These are phyloP conservation scores for Lepidium africanum DNA, from an alignment of 345 rosid species.

Conservation along the genomic window DNA sequence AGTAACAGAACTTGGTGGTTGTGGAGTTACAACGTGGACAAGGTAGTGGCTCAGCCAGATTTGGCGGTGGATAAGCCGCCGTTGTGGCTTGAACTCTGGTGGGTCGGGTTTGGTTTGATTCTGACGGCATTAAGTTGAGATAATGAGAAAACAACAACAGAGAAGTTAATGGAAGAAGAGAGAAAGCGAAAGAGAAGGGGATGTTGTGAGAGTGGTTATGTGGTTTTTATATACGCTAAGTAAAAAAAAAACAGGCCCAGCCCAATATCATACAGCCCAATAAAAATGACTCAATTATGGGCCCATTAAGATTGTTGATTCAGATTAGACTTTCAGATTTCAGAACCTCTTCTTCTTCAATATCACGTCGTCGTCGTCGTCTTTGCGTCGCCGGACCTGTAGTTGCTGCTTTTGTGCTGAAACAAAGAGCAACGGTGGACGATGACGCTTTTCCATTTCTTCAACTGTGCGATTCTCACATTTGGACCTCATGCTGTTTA, in stretches of 20 bases:
- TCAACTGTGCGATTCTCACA: constrained; percentile 97
- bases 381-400: not conserved
- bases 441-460: constrained; percentile 96
- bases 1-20: constrained; percentile 89
- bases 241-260: not conserved
- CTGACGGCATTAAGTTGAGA: constrained; percentile 40
- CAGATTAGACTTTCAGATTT: not conserved
- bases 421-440: not conserved
- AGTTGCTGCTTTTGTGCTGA: not conserved
- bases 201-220: constrained; percentile 23
- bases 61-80: constrained; percentile 49
- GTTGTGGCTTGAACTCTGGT: constrained; percentile 29
- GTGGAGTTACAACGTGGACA: constrained; percentile 90
- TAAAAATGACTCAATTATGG: not conserved
- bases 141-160: not conserved
- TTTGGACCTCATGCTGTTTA: constrained; percentile 99
- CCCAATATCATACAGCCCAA: not conserved
- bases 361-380: constrained; percentile 5
- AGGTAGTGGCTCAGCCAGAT: constrained; percentile 65
- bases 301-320: not conserved
- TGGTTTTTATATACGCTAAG: constrained; percentile 9
- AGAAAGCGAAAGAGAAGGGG: constrained; percentile 19
- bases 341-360: not conserved
- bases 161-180: constrained; percentile 9
- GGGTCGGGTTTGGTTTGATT: constrained; percentile 30